Base-by-base conservation (phyloP, 805 yeast genomes). In the Suhomyces kilbournensis region DNA sequence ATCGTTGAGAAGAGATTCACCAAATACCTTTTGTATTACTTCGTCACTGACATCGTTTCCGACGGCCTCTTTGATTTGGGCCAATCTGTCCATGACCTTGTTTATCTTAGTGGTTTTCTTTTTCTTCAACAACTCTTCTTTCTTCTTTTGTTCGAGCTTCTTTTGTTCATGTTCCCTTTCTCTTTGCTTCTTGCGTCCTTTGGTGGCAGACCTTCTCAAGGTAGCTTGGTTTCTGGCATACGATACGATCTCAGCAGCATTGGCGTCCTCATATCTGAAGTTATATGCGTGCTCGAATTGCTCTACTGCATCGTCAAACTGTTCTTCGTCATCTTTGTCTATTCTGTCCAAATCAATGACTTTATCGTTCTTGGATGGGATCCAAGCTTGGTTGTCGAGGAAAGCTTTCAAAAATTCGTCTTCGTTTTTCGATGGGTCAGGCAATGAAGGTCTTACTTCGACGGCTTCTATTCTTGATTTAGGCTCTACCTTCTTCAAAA, bases 171-270 rank as follows among this genome's bases (percentile, higher is more conserved):
- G 79, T 68, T 84, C 82, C 65, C 78, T 81, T 44, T 89, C 90
- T 74, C 98, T 84, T 69, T 85, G 86, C 69, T 85, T 83, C 75
- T 90, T 90, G 61, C 99, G 82, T 10, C 87, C 69, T 59, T 85
- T 82, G 54, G 84, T 78, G 48, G 83, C 84, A 19, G 86, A 83
- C 65, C 99, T 80, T 73, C 99, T 85, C 64, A 91, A 78, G 0
- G 98, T 90, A 22, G 94, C 96, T 70, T 91, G 97, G 43, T 77
- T 86, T 80, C 99, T 90, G 2, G 98, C 97, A 74, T 93, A 94
- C 15, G 96, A 86, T 17, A 92, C 86, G 68, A 94, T 89, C 63
- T 93, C 97, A 0, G 93, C 90, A 6, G 97, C 81, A 58, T 84
- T 83, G 14, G 96, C 91, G 62, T 92, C 97, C 70, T 94, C 99